phyloP scores from a whole-genome alignment of 1,284 basidiomycete species.

The Exsudoporus floridanus region DNA sequence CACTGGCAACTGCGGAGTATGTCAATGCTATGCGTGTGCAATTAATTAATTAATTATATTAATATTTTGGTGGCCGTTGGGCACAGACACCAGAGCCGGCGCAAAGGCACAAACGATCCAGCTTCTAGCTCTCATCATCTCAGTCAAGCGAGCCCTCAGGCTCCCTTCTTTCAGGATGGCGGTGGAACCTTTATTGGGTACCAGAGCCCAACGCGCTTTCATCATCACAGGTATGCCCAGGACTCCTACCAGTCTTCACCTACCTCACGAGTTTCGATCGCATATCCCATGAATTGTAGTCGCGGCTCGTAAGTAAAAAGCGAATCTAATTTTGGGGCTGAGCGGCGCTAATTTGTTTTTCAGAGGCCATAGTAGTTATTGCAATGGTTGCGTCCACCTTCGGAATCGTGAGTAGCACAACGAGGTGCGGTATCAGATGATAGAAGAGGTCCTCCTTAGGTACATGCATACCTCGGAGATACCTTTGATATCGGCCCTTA shows the following conservation, averaged over 20 bases:
- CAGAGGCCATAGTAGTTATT: conserved; percentile 53
- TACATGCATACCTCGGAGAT: conserved; percentile 47
- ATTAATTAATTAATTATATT: too few relatives aligned
- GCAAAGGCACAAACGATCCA: neutral
- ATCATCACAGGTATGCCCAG: conserved; percentile 57
- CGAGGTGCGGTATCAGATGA: neutral
- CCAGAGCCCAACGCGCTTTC: conserved; percentile 64
- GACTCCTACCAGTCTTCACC: neutral
- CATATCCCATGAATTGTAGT: conserved; percentile 34
- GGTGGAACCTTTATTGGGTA: conserved; percentile 62
- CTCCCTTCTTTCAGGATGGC: conserved; percentile 47
- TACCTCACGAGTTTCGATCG: conserved; percentile 15
- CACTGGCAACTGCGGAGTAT: too few relatives aligned
- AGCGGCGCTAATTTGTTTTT: conserved; percentile 8
- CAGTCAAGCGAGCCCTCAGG: conserved; percentile 13
- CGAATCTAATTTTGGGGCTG: neutral
- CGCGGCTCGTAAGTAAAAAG: conserved; percentile 42
- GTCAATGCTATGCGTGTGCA: too few relatives aligned
- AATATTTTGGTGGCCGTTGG: too few relatives aligned
- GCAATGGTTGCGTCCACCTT: conserved; percentile 57
- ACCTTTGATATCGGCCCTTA: conserved; percentile 44
- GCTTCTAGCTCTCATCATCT: conserved; percentile 5
- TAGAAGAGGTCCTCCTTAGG: conserved; percentile 39
- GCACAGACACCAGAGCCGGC: conserved; percentile 15
- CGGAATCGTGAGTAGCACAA: conserved; percentile 40